Percentiles rank a stretch among this genome's conserved stretches.
These are phyloP conservation scores for Fulvia fulva DNA, from an alignment of 2,329 filamentous ascomycete genomes.

Conservation along the genomic window DNA sequence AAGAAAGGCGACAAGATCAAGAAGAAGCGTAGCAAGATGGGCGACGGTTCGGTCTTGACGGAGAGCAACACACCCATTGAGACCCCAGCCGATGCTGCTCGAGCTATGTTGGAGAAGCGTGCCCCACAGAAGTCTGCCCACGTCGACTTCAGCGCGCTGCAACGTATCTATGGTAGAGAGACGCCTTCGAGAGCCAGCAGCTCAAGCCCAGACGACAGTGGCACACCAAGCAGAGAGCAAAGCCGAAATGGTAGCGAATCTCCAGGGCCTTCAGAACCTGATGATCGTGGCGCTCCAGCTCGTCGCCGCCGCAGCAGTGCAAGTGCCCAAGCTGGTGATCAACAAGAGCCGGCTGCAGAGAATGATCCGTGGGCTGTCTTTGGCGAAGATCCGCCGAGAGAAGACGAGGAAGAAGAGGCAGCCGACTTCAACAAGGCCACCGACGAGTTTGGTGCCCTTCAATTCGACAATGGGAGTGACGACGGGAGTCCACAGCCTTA, in stretches of 20 bases:
- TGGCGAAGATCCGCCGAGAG: slow-evolving; percentile 13
- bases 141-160: slow-evolving; percentile 47
- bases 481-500: too few species aligned
- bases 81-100: slow-evolving; percentile 43
- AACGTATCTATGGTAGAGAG: slow-evolving; percentile 36
- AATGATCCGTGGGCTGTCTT: neutral
- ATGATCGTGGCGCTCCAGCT: neutral
- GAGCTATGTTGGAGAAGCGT: slow-evolving; percentile 45
- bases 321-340: slow-evolving; percentile 41
- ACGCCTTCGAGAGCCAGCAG: slow-evolving; percentile 17
- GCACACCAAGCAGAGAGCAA: slow-evolving; percentile 7
- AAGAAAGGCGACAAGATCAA: slow-evolving; percentile 40
- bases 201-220: slow-evolving; percentile 12
- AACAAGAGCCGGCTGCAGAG: slow-evolving; percentile 53
- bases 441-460: neutral
- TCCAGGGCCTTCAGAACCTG: slow-evolving; percentile 1
- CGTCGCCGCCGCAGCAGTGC: slow-evolving; percentile 1
- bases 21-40: slow-evolving; percentile 42
- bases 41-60: slow-evolving; percentile 40
- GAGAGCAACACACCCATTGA: slow-evolving; percentile 40
- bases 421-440: slow-evolving; percentile 30
- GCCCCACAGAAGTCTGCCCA: slow-evolving; percentile 40
- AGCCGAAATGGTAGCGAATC: neutral
- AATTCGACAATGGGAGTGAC: neutral
- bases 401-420: slow-evolving; percentile 46